phyloP scores from a whole-genome alignment of 192 early-diverging fungal genomes.

The Umbelopsis sp. region DNA sequence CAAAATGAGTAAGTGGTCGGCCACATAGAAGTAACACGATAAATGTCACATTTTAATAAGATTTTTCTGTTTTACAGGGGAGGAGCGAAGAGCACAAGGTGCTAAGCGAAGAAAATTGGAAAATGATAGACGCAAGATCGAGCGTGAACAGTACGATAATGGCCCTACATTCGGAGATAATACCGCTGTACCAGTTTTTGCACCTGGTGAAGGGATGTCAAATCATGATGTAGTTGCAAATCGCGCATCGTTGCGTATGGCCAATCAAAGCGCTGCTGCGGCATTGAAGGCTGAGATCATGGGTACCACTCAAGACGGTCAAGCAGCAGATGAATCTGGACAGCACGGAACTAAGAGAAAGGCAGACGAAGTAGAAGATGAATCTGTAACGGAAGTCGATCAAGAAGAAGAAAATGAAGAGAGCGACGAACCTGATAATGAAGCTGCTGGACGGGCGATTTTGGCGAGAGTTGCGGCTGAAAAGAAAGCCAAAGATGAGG shows the following conservation, averaged over 20 bases:
- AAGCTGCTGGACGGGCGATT: constrained; percentile 43
- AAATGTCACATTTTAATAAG: background rate
- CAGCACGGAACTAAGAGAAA: constrained; percentile 47
- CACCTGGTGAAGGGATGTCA: constrained; percentile 49
- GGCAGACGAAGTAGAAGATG: constrained; percentile 49
- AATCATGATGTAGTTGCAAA: constrained; percentile 52
- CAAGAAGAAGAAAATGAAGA: constrained; percentile 39
- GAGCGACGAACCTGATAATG: constrained; percentile 42
- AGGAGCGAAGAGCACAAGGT: constrained; percentile 32
- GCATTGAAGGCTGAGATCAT: constrained; percentile 65
- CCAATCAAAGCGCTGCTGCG: constrained; percentile 63
- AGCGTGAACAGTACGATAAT: constrained; percentile 21
- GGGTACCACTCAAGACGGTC: constrained; percentile 29
- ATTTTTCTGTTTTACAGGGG: constrained; percentile 24
- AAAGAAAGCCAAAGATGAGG: constrained; percentile 62
- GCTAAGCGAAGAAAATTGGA: constrained; percentile 40
- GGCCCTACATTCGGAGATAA: constrained; percentile 39
- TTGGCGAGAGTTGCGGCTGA: constrained; percentile 44
- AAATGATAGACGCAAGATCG: constrained; percentile 21
- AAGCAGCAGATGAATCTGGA: constrained; percentile 26
- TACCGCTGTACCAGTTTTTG: constrained; percentile 42
- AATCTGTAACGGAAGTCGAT: constrained; percentile 43
- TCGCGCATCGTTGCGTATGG: constrained; percentile 42
- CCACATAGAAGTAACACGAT: background rate
- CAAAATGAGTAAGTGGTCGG: constrained; percentile 51